Evolutionary conservation across 176 grass and related monocot genomes (phyloP), one percentile per base, ranked within the genome.

Genomic region (Musa beccarii): DNA sequence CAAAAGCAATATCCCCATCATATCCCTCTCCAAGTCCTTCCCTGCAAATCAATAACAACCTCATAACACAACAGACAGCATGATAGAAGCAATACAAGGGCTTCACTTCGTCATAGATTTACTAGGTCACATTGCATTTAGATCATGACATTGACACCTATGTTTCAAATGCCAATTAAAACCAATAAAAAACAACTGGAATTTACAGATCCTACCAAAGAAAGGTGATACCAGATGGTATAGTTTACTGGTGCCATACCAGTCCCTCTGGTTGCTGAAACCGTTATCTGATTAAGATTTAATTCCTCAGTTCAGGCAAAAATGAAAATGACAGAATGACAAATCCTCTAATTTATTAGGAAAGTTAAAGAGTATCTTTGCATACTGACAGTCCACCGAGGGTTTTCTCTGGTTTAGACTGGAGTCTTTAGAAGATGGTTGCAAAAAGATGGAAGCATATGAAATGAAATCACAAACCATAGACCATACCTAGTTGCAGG

Each of bases 11-110:
- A 75, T 96, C 92, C 75, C 86, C 92, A 89, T 96, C 92, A 73
- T 96, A 96, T 62, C 85, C 88, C 78, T 96, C 92, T 74, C 92
- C 92, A 71, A 96, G 84, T 64, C 88, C 92, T 86, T 96, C 92
- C 66, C 92, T 96, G 82, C 26, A 86, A 88, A 17, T 66, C 51
- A 79, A 66, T 15, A 23, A 56, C 25, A 70, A 70, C 17, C 43
- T 11, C 49, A 70, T 26, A 13, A 26, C 1, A 12, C 50, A 51
- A 6, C 9, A 49, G 68, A 12, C 50, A 7, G 43, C 20, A 51
- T 34, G 13, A 13, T 3, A 66, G 10, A 11, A 29, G 22, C 63
- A 66, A 66, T 10, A 66, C 11, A 64, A 64, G 14, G 34, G 34
- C 6, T 12, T 61, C 10, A 28, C 24, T 26, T 66, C 12, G 23